Evolutionary conservation across 2,329 filamentous ascomycete genomes (phyloP).

Genomic region (Cercospora zeae-maydis): DNA sequence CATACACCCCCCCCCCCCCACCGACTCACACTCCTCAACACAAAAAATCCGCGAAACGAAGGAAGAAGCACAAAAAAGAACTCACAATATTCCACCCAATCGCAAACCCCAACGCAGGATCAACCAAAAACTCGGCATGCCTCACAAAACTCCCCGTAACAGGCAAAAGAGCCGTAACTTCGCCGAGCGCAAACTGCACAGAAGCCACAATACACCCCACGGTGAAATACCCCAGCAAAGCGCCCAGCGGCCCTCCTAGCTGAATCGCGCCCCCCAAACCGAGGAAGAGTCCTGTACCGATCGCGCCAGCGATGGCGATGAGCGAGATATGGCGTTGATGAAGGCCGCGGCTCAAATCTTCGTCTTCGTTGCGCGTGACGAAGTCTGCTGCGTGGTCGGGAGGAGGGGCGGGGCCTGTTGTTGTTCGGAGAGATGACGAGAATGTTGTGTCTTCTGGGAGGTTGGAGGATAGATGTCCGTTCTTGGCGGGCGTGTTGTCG

Average conservation of each 20-base stretch:
- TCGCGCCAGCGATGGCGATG: constrained; percentile 69
- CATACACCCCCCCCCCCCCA: background rate
- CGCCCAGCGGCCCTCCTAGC: constrained; percentile 51
- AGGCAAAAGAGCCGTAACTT: constrained; percentile 51
- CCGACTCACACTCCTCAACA: background rate
- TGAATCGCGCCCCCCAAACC: constrained; percentile 53
- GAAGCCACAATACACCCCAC: constrained; percentile 50
- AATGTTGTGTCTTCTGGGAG: background rate
- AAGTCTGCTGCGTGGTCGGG: constrained; percentile 24
- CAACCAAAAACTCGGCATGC: constrained; percentile 51
- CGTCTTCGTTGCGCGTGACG: constrained; percentile 30
- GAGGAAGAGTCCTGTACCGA: constrained; percentile 65
- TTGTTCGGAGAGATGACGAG: background rate
- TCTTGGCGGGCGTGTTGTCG: background rate
- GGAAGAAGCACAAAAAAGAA: background rate
- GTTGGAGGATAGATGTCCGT: background rate
- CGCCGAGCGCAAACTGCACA: constrained; percentile 51
- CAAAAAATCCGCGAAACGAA: no score
- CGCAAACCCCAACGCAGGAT: constrained; percentile 42
- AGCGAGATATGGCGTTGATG: constrained; percentile 55
- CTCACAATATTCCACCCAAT: constrained; percentile 27
- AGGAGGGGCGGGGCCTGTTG: constrained; percentile 8
- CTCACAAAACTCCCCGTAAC: constrained; percentile 51
- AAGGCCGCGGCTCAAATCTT: constrained; percentile 48
- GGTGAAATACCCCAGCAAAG: constrained; percentile 52